Conservation (phyloP, 345 rosid species). For the Angophora floribunda region DNA sequence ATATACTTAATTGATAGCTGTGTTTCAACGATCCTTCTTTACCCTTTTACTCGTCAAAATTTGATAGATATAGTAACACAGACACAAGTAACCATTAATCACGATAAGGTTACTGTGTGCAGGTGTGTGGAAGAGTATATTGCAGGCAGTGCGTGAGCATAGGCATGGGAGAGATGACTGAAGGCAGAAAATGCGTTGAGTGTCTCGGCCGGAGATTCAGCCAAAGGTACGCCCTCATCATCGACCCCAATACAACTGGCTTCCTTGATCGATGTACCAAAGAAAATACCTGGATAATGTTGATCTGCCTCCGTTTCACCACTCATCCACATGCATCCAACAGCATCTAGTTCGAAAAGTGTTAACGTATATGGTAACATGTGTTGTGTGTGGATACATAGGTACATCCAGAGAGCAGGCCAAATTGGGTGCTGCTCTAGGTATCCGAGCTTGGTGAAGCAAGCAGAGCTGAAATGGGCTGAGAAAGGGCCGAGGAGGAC, state of each 20-base stretch:
- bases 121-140: constrained; percentile 67
- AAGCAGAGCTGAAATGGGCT: constrained; percentile 58
- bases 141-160: constrained; percentile 36
- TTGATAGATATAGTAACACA: not conserved
- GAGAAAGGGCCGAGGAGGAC: constrained; percentile 53
- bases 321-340: not conserved
- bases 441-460: constrained; percentile 24
- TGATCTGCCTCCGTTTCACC: not conserved
- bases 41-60: not conserved
- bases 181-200: constrained; percentile 53
- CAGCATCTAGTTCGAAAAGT: not conserved
- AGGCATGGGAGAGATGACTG: constrained; percentile 65
- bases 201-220: constrained; percentile 53
- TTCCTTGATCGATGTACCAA: not conserved
- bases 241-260: not conserved
- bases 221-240: constrained; percentile 21
- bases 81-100: not conserved
- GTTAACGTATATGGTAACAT: not conserved
- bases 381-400: not conserved
- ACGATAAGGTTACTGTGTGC: not conserved
- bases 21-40: not conserved
- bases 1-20: not conserved
- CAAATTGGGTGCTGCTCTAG: constrained; percentile 24
- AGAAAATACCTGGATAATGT: not conserved
- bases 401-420: constrained; percentile 56